phyloP scores from a whole-genome alignment of 2,329 filamentous ascomycete genomes.

The Thelonectria blattea region DNA sequence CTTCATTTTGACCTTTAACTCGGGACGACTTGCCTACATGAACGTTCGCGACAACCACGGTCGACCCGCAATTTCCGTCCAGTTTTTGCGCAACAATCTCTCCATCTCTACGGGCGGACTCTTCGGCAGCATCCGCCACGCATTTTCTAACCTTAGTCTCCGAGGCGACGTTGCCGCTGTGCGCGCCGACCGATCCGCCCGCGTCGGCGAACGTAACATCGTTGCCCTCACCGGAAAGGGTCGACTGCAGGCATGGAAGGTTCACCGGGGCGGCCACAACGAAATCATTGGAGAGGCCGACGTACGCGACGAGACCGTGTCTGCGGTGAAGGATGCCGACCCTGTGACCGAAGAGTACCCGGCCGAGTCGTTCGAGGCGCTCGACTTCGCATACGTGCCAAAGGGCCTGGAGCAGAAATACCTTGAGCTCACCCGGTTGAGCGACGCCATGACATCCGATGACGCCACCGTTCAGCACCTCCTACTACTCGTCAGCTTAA shows the following conservation, averaged over 20 bases:
- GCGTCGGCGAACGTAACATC: conserved; percentile 83
- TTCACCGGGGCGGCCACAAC: conserved; percentile 86
- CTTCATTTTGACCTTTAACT: conserved; percentile 84
- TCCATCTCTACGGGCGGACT: conserved; percentile 68
- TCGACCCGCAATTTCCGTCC: conserved; percentile 78
- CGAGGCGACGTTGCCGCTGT: conserved; percentile 83
- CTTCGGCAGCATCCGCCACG: conserved; percentile 81
- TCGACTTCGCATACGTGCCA: conserved; percentile 79
- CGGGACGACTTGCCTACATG: conserved; percentile 84
- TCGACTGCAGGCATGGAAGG: conserved; percentile 82
- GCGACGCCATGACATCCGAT: conserved; percentile 55
- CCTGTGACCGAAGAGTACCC: conserved; percentile 55
- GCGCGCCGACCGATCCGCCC: conserved; percentile 71
- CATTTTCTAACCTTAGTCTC: conserved; percentile 71
- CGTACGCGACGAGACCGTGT: conserved; percentile 67
- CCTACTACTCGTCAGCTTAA: conserved; percentile 65
- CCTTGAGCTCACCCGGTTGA: conserved; percentile 56
- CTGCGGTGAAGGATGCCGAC: conserved; percentile 64
- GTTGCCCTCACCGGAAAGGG: conserved; percentile 80
- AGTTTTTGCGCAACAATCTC: conserved; percentile 72
- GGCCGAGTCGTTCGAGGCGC: conserved; percentile 69
- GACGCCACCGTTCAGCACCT: conserved; percentile 63
- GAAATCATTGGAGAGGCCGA: conserved; percentile 76
- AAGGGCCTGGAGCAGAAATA: conserved; percentile 58
- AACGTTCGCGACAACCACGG: conserved; percentile 87